Percentiles rank a stretch among this genome's conserved stretches.
Evolutionary conservation across 2,329 filamentous ascomycete species (phyloP).

Genomic region (Aspergillus ochraceoroseus): DNA sequence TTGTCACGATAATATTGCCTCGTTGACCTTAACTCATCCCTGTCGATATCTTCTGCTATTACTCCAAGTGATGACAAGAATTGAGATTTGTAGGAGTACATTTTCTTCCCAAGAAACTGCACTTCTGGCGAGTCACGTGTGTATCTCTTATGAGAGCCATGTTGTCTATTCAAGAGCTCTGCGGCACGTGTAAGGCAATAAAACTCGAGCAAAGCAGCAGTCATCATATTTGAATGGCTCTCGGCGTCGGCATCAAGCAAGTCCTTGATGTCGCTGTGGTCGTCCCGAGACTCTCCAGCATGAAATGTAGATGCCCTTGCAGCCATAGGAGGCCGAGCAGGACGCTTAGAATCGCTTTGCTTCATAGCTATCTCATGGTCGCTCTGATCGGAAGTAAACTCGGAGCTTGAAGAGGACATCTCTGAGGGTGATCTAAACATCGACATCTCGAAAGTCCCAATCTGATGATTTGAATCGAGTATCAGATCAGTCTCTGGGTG

Average conservation of each 20-base stretch:
- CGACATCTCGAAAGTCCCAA: slow-evolving; percentile 29
- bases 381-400: slow-evolving; percentile 28
- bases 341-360: not conserved
- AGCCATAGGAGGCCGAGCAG: slow-evolving; percentile 1
- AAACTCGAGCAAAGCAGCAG: slow-evolving; percentile 44
- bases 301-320: slow-evolving; percentile 3
- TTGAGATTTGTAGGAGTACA: slow-evolving; percentile 42
- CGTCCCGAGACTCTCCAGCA: slow-evolving; percentile 2
- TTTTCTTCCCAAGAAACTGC: slow-evolving; percentile 39
- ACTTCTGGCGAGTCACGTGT: slow-evolving; percentile 43
- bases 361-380: slow-evolving; percentile 17
- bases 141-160: slow-evolving; percentile 33
- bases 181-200: slow-evolving; percentile 43
- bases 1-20: slow-evolving; percentile 43
- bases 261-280: slow-evolving; percentile 18
- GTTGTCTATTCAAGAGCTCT: slow-evolving; percentile 42
- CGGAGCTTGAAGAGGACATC: slow-evolving; percentile 36
- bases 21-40: slow-evolving; percentile 34
- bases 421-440: slow-evolving; percentile 41
- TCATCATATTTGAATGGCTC: slow-evolving; percentile 41
- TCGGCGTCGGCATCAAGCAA: slow-evolving; percentile 32
- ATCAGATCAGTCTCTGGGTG: not conserved
- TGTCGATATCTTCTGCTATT: slow-evolving; percentile 38
- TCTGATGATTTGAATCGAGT: not conserved
- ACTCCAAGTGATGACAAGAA: slow-evolving; percentile 42